Base-by-base conservation (phyloP, 2,329 filamentous ascomycete genomes). In the Fusarium sacchari region DNA sequence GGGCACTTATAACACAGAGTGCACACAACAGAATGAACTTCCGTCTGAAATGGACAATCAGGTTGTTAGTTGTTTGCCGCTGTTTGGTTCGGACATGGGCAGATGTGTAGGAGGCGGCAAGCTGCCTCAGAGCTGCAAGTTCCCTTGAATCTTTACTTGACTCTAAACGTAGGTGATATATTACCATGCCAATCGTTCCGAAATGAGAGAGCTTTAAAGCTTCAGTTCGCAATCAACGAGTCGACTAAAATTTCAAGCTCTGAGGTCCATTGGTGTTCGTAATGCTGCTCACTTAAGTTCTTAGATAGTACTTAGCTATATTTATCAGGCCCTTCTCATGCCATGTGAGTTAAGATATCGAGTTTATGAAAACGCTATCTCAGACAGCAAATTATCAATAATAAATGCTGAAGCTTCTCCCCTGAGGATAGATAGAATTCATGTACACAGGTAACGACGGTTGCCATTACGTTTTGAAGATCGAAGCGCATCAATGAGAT, bases 11-110 rank as follows among this genome's bases (percentile, higher is more conserved):
- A 12, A 15, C 9, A 22, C 8, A 7, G 12, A 36, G 3, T 20
- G 6, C 12, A 36, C 2, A 4, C 2, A 13, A 22, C 4, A 1
- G 17, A 26, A 14, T 36, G 18, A 8, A 24, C 17, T 11, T 8
- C 18, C 9, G 1, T 6, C 17, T 52, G 22, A 52, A 52, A 52
- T 2, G 6, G 4, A 0, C 30, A 26, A 14, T 20, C 18, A 8
- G 5, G 0, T n/a, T 12, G 24, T 2, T 17, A 39, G 24, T 26
- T 59, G 46, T 65, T 57, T 40, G 36, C 36, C 28, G 42, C 28
- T 60, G 60, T 58, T 71, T 64, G 71, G 46, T 30, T 28, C 46
- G 39, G 42, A 40, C 22, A 49, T 7, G 26, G 26, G 32, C 18
- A 10, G 18, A 34, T 50, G 11, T 14, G 17, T 26, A 26, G 28